Base-by-base conservation (phyloP, 1,284 basidiomycete genomes). In the Volvariella surrecta region DNA sequence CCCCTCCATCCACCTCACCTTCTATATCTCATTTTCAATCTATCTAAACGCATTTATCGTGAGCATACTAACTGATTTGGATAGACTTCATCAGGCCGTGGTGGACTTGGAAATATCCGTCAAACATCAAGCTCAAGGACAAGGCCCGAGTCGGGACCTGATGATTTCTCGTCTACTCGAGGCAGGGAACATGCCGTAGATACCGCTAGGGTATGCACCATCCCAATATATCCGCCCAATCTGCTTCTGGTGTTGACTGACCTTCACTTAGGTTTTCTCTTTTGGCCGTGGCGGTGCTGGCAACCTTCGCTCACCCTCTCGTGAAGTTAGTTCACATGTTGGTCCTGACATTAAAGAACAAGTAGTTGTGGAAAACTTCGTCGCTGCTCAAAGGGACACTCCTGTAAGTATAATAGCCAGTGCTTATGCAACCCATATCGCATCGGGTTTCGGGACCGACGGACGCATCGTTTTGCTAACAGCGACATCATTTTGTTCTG, bases 201-300 rank as follows among this genome's bases (percentile, higher is more conserved):
- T 45, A 57, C 57, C 4, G 56, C 62, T 37, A 61, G 53, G 31
- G 66, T 67, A 48, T 11, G 61, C 51, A 21, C 13, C 22, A 20
- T 31, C 21, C 4, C 19, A 7, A 20, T 42, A 2, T n/a, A 21
- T 39, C 24, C n/a, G 34, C 8, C 34, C 20, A 31, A 22, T 16
- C n/a, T n/a, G n/a, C n/a, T 15, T 42, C 39, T 22, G 37, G 30
- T 22, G 18, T 44, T 48, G 32, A 44, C 21, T 46, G 37, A 8
- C 28, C 13, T 1, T 24, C 47, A 3, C 35, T 6, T 48, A 82
- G 67, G 47, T 73, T n/a, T 69, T 66, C 49, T 80, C 80, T 32
- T 74, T 77, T 35, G 87, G 88, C 15, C 74, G 87, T 24, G 87
- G 87, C 30, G 87, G 87, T 19, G 74, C 73, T 15, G 87, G 87